A percentile compares a stretch with the other conserved stretches of the same genome.
phyloP scores from a whole-genome alignment of 257 asterid species.

The Knoxia roxburghii region DNA sequence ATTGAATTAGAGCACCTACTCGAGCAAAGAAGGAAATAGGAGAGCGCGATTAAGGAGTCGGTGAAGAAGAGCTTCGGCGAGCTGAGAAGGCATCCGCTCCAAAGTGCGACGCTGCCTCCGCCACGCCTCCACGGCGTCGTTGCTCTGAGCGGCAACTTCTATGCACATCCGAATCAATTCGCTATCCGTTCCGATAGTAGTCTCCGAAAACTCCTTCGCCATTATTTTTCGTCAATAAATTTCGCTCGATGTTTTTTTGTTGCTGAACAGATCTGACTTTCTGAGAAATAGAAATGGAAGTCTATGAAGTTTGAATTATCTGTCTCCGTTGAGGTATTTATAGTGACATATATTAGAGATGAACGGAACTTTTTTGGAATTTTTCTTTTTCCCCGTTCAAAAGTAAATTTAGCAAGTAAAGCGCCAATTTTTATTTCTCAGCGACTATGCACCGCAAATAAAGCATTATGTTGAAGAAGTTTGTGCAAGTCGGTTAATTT shows the following conservation, averaged over 20 bases:
- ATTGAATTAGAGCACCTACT: conserved; percentile 30
- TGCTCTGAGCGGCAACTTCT: conserved; percentile 62
- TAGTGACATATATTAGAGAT: no score
- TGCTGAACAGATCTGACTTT: conserved; percentile 4
- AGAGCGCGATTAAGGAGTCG: conserved; percentile 72
- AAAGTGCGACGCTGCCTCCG: conserved; percentile 86
- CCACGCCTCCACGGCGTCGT: conserved; percentile 70
- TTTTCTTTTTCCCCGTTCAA: no score
- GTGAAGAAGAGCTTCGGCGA: conserved; percentile 65
- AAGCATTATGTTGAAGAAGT: no score
- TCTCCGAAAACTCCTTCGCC: not conserved
- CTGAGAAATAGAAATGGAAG: not conserved
- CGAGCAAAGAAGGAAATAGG: conserved; percentile 80
- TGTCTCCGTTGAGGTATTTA: no score
- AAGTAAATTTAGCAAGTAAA: no score
- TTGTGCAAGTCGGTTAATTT: no score
- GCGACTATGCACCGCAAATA: no score
- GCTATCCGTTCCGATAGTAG: conserved; percentile 28
- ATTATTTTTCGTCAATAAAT: not conserved
- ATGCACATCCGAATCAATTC: conserved; percentile 65
- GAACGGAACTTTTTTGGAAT: no score
- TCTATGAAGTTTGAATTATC: conserved; percentile 1
- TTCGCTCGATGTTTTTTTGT: no score
- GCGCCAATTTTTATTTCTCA: no score
- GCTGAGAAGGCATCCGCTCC: conserved; percentile 72